Evolutionary conservation across 2,329 filamentous ascomycete species (phyloP), one percentile per base, ranked within the genome.

Genomic region (Didymella segeticola): DNA sequence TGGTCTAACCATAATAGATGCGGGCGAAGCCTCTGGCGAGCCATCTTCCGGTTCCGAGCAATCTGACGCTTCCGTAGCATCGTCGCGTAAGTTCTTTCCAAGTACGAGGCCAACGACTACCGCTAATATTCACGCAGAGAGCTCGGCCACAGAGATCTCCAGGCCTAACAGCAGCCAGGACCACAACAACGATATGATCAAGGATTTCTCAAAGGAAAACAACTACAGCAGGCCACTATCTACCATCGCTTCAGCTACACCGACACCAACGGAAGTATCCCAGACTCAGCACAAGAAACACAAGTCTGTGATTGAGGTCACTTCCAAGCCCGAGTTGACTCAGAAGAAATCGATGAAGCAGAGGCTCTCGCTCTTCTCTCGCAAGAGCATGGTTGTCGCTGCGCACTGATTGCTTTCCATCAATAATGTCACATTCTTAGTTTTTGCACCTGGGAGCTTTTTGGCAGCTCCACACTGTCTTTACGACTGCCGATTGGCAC

Each of bases 311-410:
- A 14, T 56, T n/a, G 46, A 50, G 14, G 36, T 56, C 2, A n/a
- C 45, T 5, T 3, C 34, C 2, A 29, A 36, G 15, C 39, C 45
- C 15, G 27, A 45, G 25, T 39, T 41, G 23, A 27, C 25, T 5
- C 38, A 43, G 34, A 45, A n/a, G 39, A 54, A 46, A 43, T 45
- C 45, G 3, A 33, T 31, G 23, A 53, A 43, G 20, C 51, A 54
- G n/a, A 54, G 51, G 12, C 55, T 52, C n/a, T 52, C 54, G 9
- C 29, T 57, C n/a, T 50, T 60, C 29, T 45, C 50, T 11, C 49
- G 53, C 25, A 57, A 49, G 47, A 57, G 47, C 31, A 45, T 48
- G 33, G 39, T 48, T 14, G 45, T 60, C n/a, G 36, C 50, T 8
- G 57, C 57, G 3, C 57, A 60, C 26, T 60, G 29, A 53, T 33